Evolutionary conservation across 1,284 basidiomycete genomes (phyloP).

Genomic region (Ustilago sp.): DNA sequence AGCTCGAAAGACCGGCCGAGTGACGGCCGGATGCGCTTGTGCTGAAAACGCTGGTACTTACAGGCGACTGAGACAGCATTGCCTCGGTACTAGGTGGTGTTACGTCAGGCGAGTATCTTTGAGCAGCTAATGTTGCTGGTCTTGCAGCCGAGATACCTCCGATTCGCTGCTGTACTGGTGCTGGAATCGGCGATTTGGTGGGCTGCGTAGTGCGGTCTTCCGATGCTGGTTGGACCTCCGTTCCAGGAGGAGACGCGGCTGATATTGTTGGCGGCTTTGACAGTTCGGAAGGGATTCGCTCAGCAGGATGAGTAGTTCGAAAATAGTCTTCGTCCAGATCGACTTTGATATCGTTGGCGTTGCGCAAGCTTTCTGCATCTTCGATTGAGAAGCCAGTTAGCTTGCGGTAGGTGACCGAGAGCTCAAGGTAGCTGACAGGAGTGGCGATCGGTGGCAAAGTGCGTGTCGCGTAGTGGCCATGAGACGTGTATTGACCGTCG

Average conservation of each 20-base stretch:
- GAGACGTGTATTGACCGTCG: not conserved
- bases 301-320: slow-evolving; percentile 13
- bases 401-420: slow-evolving; percentile 51
- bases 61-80: slow-evolving; percentile 37
- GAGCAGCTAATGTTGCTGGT: slow-evolving; percentile 26
- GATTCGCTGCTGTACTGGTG: slow-evolving; percentile 27
- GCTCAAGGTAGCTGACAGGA: slow-evolving; percentile 40
- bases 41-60: slow-evolving; percentile 54
- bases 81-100: slow-evolving; percentile 9
- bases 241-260: not conserved
- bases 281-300: not conserved
- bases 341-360: slow-evolving; percentile 31
- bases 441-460: slow-evolving; percentile 29
- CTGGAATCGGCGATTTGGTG: not conserved
- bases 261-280: not conserved
- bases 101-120: slow-evolving; percentile 18
- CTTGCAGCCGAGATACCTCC: slow-evolving; percentile 45
- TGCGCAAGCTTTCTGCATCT: slow-evolving; percentile 32
- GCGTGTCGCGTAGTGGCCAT: slow-evolving; percentile 25
- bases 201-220: not conserved
- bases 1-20: slow-evolving; percentile 57
- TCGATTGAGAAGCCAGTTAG: slow-evolving; percentile 46
- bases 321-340: slow-evolving; percentile 63
- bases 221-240: not conserved
- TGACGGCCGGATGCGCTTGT: slow-evolving; percentile 45